Base-by-base conservation (phyloP, 2,329 filamentous ascomycete species). In the Alternaria arborescens region DNA sequence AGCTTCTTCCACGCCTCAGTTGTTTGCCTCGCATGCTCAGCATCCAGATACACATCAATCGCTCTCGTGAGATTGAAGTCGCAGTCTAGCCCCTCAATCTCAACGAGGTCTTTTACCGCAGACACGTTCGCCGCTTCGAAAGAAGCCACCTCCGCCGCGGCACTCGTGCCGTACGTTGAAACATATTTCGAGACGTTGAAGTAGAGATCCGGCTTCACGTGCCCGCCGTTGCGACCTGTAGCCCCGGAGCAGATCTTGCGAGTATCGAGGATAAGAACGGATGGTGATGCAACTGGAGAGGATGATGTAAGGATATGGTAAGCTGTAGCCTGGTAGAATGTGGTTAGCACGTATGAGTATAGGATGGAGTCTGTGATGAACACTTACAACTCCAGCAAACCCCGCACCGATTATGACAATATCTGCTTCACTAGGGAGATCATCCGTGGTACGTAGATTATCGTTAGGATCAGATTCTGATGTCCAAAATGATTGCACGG, bases 401-500 rank as follows among this genome's bases (percentile, higher is more conserved):
- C 88, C 88, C 7, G 85, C 85, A 30, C 88, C 88, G 41, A 89
- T 77, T 55, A 89, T 88, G 58, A 89, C 75, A 67, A 77, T 52
- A 48, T 55, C 51, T 26, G 34, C 38, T 8, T 44, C 42, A 6
- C 30, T 32, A 7, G 55, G 38, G 14, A 58, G 47, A 36, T 36
- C 18, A 22, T 32, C n/a, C 16, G 41, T 55, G 34, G 26, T 36
- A 18, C 30, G 41, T 36, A 46, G 22, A 18, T 55, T 14, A 20
- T 55, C 52, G 20, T 44, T 34, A 46, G 28, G 41, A 12, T 36
- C 30, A 34, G 40, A 22, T 24, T 38, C 18, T 8, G 52, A 42
- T 4, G 30, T 55, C 41, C 52, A 55, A 8, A 55, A 46, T 18
- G 52, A 46, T 6, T 42, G 41, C 18, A 34, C 32, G 14, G 41